Evolutionary conservation across 257 asterid species (phyloP), one percentile per base, ranked within the genome.

Genomic region (Gynochthodes officinalis): DNA sequence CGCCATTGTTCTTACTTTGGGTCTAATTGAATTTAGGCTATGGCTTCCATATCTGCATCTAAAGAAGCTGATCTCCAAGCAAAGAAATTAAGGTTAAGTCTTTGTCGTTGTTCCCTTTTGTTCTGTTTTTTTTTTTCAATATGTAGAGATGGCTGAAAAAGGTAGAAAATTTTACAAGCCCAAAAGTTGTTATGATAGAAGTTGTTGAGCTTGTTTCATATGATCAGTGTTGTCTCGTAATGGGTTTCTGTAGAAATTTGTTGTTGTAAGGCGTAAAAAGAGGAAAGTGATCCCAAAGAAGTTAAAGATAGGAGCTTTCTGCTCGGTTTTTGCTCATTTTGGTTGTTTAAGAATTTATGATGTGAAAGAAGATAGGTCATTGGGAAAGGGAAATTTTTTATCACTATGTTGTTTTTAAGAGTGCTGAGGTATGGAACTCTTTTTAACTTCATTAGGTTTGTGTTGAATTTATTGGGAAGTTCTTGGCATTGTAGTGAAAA

Each of bases 21-120:
- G 53, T 16, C 30, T 28, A n/a, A 21, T 32, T 28, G 0, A 2
- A 15, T 80, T 78, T 72, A 94, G 97, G 98, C 99, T 48, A 94
- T 94, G 99, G 99, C 99, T 32, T 91, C 99, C 7, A 89, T 94
- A 77, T 67, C 84, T 71, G 89, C 93, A 14, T 84, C 96, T 2
- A 94, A 89, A 79, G 95, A 91, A 82, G 98, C 99, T 79, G 98
- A 91, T 77, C 80, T 94, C 75, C 96, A 94, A 80, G 97, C 97
- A 64, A 93, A 91, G 77, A 89, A 96, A 79, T 67, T 94, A 87
- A 91, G 99, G 98, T 91, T 8, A 4, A n/a, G 73, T 52, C 27
- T 46, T 25, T 7, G 0, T 27, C 44, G 65, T 77, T 68, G 25
- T 27, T 28, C 10, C 1, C 32, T 12, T 54, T 44, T 48, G 21